Evolutionary conservation across 306 rosid genomes (phyloP).

Genomic region (Malus fusca): DNA sequence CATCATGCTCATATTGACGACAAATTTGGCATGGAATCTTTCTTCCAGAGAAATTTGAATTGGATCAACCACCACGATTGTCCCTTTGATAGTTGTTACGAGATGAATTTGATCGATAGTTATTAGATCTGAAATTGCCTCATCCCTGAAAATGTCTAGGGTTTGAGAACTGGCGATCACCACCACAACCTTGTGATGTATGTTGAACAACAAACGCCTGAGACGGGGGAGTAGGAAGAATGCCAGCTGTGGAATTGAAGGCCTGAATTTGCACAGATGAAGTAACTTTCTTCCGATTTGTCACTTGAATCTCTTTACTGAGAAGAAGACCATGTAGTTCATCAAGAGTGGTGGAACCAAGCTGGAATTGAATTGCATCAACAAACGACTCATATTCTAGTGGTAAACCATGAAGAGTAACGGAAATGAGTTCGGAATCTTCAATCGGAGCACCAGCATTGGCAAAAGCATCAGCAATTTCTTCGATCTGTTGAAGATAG

Average conservation of each 20-base stretch:
- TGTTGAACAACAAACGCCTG: not conserved
- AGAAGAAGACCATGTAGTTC: not conserved
- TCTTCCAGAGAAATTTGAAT: not conserved
- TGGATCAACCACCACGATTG: not conserved
- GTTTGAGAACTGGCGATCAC: not conserved
- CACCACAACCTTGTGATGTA: no score
- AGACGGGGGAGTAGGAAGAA: not conserved
- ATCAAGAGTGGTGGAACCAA: not conserved
- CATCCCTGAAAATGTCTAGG: not conserved
- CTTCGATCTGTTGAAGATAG: not conserved
- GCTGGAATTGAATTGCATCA: not conserved
- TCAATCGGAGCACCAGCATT: no score
- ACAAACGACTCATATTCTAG: not conserved
- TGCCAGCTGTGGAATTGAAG: not conserved
- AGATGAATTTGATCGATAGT: not conserved
- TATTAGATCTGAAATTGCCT: not conserved
- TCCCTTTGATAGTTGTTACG: not conserved
- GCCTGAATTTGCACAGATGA: not conserved
- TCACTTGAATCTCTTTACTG: not conserved
- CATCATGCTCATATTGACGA: no score
- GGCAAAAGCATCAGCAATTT: no score
- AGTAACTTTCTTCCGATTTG: not conserved
- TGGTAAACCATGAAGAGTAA: no score
- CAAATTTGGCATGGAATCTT: not conserved
- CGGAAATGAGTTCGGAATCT: no score